phyloP scores from a whole-genome alignment of 116 monocot genomes.

The Dioscorea cayenensis region DNA sequence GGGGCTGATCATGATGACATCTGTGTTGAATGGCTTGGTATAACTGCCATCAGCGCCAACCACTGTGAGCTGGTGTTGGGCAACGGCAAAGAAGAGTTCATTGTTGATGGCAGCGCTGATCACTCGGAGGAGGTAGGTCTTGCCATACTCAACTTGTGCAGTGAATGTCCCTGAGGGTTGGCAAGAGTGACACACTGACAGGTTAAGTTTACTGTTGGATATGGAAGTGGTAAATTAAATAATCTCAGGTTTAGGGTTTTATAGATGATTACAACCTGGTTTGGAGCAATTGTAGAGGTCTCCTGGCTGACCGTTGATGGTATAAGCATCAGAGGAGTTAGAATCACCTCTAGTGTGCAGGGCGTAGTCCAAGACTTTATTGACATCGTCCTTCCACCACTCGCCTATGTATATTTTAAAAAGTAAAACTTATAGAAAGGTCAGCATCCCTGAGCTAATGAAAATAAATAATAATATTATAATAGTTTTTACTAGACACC shows the following conservation, averaged over 20 bases:
- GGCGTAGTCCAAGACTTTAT: not conserved
- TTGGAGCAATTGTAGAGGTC: conserved; percentile 41
- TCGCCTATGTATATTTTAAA: conserved; percentile 16
- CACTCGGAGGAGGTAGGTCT: conserved; percentile 45
- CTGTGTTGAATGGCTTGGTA: conserved; percentile 26
- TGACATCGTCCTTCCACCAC: conserved; percentile 39
- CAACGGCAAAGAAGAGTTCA: conserved; percentile 40
- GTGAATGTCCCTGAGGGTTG: conserved; percentile 17
- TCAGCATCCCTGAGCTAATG: not conserved
- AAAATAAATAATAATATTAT: too few species aligned
- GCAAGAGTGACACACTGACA: too few species aligned
- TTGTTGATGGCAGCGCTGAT: conserved; percentile 34
- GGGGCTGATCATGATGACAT: conserved; percentile 43
- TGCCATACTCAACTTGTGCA: conserved; percentile 19
- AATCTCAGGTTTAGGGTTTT: not conserved
- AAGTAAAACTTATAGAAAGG: too few species aligned
- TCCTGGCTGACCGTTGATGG: conserved; percentile 47
- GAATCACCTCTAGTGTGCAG: conserved; percentile 8
- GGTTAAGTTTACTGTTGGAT: too few species aligned
- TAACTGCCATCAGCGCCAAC: conserved; percentile 44
- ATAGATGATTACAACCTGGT: not conserved
- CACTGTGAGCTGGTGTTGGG: conserved; percentile 30
- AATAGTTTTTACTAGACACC: too few species aligned
- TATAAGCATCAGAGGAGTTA: conserved; percentile 26
- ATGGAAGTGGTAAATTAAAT: too few species aligned